These are phyloP conservation scores for Pseudopithomyces chartarum DNA, from an alignment of 2,329 filamentous ascomycete genomes.

Conservation along the genomic window DNA sequence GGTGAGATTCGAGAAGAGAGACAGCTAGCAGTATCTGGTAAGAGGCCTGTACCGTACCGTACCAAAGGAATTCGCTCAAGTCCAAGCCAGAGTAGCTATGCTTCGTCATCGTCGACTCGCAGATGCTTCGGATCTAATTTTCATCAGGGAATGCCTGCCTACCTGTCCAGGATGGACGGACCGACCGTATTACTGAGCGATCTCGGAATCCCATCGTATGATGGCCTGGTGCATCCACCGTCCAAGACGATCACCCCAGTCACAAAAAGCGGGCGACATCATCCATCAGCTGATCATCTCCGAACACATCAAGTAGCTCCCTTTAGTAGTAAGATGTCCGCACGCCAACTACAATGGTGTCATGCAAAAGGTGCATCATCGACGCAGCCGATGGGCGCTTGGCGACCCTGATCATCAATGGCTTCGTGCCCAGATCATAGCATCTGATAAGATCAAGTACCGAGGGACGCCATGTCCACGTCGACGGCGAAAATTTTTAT, in stretches of 20 bases:
- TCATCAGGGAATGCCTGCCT: conserved; percentile 6
- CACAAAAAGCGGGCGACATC: conserved; percentile 6
- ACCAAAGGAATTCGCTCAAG: conserved; percentile 22
- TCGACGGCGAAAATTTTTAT: conserved; percentile 10
- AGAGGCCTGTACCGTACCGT: conserved; percentile 22
- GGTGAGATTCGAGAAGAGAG: conserved; percentile 19
- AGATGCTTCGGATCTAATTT: conserved; percentile 43
- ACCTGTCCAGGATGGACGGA: background rate
- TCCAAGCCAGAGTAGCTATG: conserved; percentile 4
- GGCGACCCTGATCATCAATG: background rate
- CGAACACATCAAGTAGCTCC: conserved; percentile 1
- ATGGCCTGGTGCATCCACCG: background rate
- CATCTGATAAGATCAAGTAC: conserved; percentile 15
- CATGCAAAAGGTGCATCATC: background rate
- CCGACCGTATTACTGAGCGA: background rate
- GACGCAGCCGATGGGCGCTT: background rate
- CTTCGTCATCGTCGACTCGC: conserved; percentile 25
- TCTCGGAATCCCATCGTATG: conserved; percentile 1
- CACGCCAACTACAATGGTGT: background rate
- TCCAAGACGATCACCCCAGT: background rate
- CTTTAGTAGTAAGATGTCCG: background rate
- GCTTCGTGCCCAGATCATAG: background rate
- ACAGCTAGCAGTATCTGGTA: conserved; percentile 16
- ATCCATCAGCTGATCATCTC: conserved; percentile 12
- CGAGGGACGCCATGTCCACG: conserved; percentile 4